Base-by-base conservation (phyloP, 108 stramenopile genomes). In the Tribonema minus region DNA sequence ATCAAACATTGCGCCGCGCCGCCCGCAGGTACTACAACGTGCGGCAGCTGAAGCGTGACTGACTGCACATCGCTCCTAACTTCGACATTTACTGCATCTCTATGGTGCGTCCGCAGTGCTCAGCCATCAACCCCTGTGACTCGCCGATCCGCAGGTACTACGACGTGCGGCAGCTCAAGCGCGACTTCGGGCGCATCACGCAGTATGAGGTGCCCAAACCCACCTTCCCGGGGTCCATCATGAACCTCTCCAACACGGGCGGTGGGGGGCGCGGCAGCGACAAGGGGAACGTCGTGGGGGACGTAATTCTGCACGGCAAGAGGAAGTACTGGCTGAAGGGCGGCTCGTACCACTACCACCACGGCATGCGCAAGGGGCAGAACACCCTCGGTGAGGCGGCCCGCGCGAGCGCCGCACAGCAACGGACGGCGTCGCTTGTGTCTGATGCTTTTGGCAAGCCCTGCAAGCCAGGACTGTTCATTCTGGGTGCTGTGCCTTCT, bases 271-370 rank as follows among this genome's bases (percentile, higher is more conserved):
- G 92, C 3, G 82, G 88, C 6, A 37, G 58, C 37, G 72, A 67
- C 15, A 34, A 71, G 27, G 85, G 76, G 30, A 3, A 58, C 27
- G 72, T 94, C 41, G 89, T 94, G 69, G 93, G 93, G 1, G 88
- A 90, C 82, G 90, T 94, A 36, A 94, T 94, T 40, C 90, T 90
- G 62, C 92, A 94, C 63, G 91, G 90, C 2, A 94, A 94, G 82
- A 82, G 85, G 40, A 63, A 86, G 15, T 89, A 85, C 28, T 94
- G 93, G 93, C 70, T 80, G 65, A 90, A 88, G 6, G 79, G 85
- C 12, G 89, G 91, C 23, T 81, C 77, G 0, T 85, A 85, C 64
- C 93, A 94, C 74, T 94, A 94, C 60, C 93, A 94, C 71, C 89
- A 89, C 34, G 90, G 90, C 26, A 71, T 94, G 25, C 70, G 76